Evolutionary conservation across 176 grass and related monocot species (phyloP).

Genomic region (Rhynchospora breviuscula): DNA sequence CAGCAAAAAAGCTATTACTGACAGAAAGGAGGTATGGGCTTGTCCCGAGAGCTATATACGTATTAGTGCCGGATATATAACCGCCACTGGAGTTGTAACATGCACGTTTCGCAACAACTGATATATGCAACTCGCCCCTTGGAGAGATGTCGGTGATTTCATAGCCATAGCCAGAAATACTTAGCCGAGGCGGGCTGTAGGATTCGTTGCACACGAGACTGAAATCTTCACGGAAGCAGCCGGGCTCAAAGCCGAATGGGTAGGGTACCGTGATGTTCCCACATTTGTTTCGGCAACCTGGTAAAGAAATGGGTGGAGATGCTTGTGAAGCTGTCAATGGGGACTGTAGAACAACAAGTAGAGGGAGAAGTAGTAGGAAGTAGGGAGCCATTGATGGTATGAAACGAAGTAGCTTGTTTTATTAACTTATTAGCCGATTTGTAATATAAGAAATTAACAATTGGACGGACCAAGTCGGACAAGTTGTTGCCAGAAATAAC

Average conservation of each 20-base stretch:
- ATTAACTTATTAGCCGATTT: not conserved
- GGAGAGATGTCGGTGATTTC: slow-evolving; percentile 28
- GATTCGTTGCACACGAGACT: slow-evolving; percentile 24
- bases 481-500: too few relatives aligned
- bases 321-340: not conserved
- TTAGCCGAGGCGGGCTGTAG: slow-evolving; percentile 27
- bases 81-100: slow-evolving; percentile 25
- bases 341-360: not conserved
- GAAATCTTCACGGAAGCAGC: slow-evolving; percentile 34
- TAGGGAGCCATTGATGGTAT: not conserved
- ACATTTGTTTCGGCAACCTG: slow-evolving; percentile 38
- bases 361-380: not conserved
- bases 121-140: slow-evolving; percentile 2
- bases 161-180: not conserved
- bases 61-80: not conserved
- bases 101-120: not conserved
- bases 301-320: not conserved
- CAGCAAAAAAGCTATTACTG: slow-evolving; percentile 28
- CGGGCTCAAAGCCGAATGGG: slow-evolving; percentile 44
- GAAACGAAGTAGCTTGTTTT: not conserved
- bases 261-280: slow-evolving; percentile 44
- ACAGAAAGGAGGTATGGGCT: slow-evolving; percentile 24
- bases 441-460: not conserved
- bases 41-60: not conserved
- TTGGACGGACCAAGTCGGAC: too few relatives aligned